phyloP scores from a whole-genome alignment of 805 yeast species.

The Wickerhamomyces alni region DNA sequence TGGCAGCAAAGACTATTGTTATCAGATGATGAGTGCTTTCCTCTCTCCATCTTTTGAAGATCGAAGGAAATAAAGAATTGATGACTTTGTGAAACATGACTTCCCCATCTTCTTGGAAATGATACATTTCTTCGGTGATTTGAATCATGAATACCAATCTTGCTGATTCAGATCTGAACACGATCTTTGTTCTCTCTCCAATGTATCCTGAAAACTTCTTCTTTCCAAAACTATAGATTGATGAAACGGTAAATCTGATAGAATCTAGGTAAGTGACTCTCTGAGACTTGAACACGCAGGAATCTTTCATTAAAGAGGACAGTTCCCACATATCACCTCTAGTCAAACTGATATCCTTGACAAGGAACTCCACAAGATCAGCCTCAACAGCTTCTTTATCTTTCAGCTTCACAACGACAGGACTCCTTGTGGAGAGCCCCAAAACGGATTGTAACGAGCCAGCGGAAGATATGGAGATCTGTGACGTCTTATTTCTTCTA shows the following conservation, averaged over 20 bases:
- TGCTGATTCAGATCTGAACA: slow-evolving; percentile 89
- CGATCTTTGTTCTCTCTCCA: slow-evolving; percentile 67
- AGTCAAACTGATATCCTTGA: slow-evolving; percentile 74
- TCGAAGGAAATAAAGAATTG: slow-evolving; percentile 85
- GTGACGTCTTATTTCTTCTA: slow-evolving; percentile 27
- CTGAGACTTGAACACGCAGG: slow-evolving; percentile 65
- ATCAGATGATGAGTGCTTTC: slow-evolving; percentile 86
- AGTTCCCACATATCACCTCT: slow-evolving; percentile 93
- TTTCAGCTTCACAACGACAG: slow-evolving; percentile 50
- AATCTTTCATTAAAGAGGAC: slow-evolving; percentile 51
- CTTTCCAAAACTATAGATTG: slow-evolving; percentile 58
- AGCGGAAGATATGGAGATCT: slow-evolving; percentile 55
- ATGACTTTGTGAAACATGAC: slow-evolving; percentile 88
- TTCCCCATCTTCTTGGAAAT: slow-evolving; percentile 94
- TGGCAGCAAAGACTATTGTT: slow-evolving; percentile 79
- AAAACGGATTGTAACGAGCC: slow-evolving; percentile 52
- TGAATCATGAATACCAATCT: slow-evolving; percentile 78
- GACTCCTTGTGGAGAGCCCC: slow-evolving; percentile 62
- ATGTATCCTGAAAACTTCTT: slow-evolving; percentile 72
- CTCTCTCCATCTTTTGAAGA: slow-evolving; percentile 82
- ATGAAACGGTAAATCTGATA: slow-evolving; percentile 58
- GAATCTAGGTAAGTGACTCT: slow-evolving; percentile 54
- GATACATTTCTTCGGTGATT: slow-evolving; percentile 95
- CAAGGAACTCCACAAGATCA: slow-evolving; percentile 75
- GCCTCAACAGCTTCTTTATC: slow-evolving; percentile 50